Percentiles rank a stretch among this genome's conserved stretches.
Evolutionary conservation across 257 asterid species (phyloP).

Genomic region (Anisodus acutangulus): DNA sequence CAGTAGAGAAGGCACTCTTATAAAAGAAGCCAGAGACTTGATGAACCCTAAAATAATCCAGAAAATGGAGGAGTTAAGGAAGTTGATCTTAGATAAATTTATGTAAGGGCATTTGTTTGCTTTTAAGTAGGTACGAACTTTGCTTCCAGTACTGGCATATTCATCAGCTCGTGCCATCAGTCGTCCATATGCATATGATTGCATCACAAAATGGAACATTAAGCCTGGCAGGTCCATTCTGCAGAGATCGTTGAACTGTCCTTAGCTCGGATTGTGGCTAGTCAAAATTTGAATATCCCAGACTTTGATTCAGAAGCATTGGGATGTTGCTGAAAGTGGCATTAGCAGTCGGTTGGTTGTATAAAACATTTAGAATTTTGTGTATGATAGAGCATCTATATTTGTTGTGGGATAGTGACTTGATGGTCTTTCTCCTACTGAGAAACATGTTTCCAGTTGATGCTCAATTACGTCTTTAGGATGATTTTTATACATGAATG

Average conservation of each 20-base stretch:
- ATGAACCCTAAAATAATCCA: slow-evolving; percentile 73
- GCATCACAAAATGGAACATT: not conserved
- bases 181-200: too few relatives aligned
- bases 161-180: too few relatives aligned
- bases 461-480: not conserved
- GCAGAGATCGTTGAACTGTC: not conserved
- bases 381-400: not conserved
- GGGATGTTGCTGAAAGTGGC: not conserved
- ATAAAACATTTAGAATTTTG: not conserved
- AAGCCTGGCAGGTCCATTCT: not conserved
- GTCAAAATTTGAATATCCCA: not conserved
- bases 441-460: not conserved
- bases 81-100: slow-evolving; percentile 74
- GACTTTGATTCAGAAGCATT: not conserved
- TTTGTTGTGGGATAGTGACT: not conserved
- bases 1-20: slow-evolving; percentile 81
- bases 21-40: slow-evolving; percentile 81
- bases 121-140: not conserved
- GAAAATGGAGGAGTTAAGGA: slow-evolving; percentile 67
- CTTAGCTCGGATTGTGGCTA: not conserved
- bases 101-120: slow-evolving; percentile 49
- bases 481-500: slow-evolving; percentile 7
- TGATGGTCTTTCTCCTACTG: not conserved
- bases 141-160: not conserved
- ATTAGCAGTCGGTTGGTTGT: not conserved